Base-by-base conservation (phyloP, 2,329 filamentous ascomycete species). In the Beauveria sp. region DNA sequence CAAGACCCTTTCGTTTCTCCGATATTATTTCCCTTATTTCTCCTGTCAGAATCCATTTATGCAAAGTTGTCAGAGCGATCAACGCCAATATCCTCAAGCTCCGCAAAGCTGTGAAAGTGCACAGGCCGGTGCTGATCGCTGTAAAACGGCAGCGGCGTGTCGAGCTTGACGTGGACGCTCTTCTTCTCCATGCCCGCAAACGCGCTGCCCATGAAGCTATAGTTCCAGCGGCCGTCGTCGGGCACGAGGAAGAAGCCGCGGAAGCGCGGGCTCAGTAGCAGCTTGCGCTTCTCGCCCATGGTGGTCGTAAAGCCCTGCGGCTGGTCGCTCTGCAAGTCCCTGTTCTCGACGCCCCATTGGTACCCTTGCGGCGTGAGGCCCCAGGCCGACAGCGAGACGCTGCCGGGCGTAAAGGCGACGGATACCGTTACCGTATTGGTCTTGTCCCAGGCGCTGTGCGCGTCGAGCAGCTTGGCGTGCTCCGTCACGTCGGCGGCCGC, bases 281-380 rank as follows among this genome's bases (percentile, higher is more conserved):
- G 79, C 78, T 99, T 96, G 67, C 91, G 92, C 79, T 97, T 97
- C 75, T 96, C 90, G 57, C 94, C 94, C 84, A 97, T 96, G 62
- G 80, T 86, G 28, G 91, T 96, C 62, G 87, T 88, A 79, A 99
- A 99, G 44, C 96, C 96, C 65, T 92, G 88, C 0, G 96, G 94
- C 73, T 96, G 91, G 73, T 99, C 94, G 64, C 90, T 96, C 67
- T 89, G 87, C 60, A 87, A 85, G 76, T 99, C 96, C 76, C 89
- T 93, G 82, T 99, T 99, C 72, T 97, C 91, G 1, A 87, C 91
- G 65, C 94, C 94, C 94, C 96, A 99, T 74, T 93, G 93, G 80
- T 96, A 97, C 57, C 94, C 94, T 64, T 88, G 81, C 1, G 94
- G 92, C 1, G 91, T 97, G 46, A 99, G 84, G 5, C 89, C 89